Base-by-base conservation (phyloP, 257 asterid species). In the Solanum medicagineum region DNA sequence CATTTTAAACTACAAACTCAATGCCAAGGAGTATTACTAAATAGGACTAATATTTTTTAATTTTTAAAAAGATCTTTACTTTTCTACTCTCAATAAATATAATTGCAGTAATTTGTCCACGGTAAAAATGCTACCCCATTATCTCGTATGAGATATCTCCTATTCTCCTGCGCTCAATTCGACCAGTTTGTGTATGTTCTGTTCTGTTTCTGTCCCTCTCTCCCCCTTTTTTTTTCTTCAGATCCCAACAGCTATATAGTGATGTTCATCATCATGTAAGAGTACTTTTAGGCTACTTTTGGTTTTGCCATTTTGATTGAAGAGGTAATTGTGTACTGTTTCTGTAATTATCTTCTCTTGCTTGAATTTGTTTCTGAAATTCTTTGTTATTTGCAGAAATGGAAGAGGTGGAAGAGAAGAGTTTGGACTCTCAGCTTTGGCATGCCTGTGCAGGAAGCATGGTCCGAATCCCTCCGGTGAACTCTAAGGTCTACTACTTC, bases 391-490 rank as follows among this genome's bases (percentile, higher is more conserved):
- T 44, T 44, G 56, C 26, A 71, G 16, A 24, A 77, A 45, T 45
- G 91, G 75, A 81, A 85, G 91, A 83, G 62, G 87, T 75, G 84
- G 84, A 81, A 81, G 93, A 89, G 74, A 93, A 80, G 47, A 59
- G 85, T 83, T 82, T 92, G 88, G 94, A 93, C 79, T 84, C 93
- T 51, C 93, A 91, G 91, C 87, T 92, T 60, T 93, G 97, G 97
- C 93, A 92, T 49, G 95, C 94, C 13, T 93, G 95, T 69, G 95
- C 97, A 0, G 97, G 95, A 12, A 90, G 89, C 6, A 93, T 92
- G 95, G 94, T 93, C 22, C 92, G 91, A 57, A 89, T 92, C 89
- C 97, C 97, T 69, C n/a, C 84, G 10, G 89, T 89, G 86, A 90
- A 92, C 90, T 87, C 94, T 10, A 90, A 85, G 60, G 89, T 93